Base-by-base conservation (phyloP, 805 yeast genomes). In the Kodamaea kaohsiungensis region DNA sequence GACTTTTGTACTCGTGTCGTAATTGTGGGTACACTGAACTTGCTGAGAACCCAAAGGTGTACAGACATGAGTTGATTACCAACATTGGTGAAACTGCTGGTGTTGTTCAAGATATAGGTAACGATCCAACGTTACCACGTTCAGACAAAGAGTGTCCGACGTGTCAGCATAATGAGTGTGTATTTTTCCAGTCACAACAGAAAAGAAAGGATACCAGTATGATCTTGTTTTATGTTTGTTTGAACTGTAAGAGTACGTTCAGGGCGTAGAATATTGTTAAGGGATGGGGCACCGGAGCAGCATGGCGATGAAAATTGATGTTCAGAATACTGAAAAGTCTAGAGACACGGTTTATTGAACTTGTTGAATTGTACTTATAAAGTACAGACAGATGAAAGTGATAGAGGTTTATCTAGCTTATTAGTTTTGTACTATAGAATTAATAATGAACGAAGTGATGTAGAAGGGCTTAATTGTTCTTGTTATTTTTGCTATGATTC, bases 61-160 rank as follows among this genome's bases (percentile, higher is more conserved):
- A 90, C 70, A 80, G 98, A 61, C 96, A 95, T 70, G 98, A 95
- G 73, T 80, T 93, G 73, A 88, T 91, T 60, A 84, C 98, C 12
- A 88, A 89, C 64, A 90, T 93, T 59, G 97, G 89, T 39, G 98
- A 90, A 67, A 93, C 97, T 1, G 98, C 98, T 1, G 98, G 98
- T 63, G 96, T 89, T 52, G 96, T 95, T 40, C 92, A 89, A 68
- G 98, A 93, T 70, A 89, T 95, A 60, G 98, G 97, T 0, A 79
- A 87, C 19, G 99, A 95, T 71, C 98, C 98, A n/a, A 95, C 99
- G 1, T 85, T 95, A 66, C 99, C 99, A 53, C 80, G 98, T 60
- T 88, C 97, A 1, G 95, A 93, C 69, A 89, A 89, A 66, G 92
- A 89, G 63, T 95, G 99, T 71, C 97, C 98, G 2, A 79, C 81